A percentile compares a stretch with the other conserved stretches of the same genome.
Evolutionary conservation across 345 rosid genomes (phyloP).

Genomic region (Eucalyptus melliodora): DNA sequence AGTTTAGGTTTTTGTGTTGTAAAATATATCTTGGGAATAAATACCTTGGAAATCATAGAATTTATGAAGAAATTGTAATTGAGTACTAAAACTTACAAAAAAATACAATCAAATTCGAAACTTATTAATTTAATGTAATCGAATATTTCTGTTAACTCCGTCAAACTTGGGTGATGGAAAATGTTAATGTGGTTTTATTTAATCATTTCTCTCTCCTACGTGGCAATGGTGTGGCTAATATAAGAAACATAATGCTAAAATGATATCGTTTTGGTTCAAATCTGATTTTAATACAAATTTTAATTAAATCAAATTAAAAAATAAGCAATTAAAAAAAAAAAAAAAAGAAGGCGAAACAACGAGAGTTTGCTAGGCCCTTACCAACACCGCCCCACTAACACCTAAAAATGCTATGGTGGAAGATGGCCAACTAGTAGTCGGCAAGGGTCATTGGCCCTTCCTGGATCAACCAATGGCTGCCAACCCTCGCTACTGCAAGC

Average conservation of each 20-base stretch:
- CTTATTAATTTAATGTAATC: no score
- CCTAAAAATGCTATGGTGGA: neutral
- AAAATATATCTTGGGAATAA: no score
- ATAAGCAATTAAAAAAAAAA: neutral
- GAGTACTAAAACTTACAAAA: no score
- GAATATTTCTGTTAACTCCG: accelerated
- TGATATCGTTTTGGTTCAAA: neutral
- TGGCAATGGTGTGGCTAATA: neutral
- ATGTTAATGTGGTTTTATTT: no score
- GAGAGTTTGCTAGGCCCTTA: neutral
- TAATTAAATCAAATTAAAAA: neutral
- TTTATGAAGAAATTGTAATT: no score
- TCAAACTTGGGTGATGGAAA: no score
- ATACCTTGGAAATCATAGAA: no score
- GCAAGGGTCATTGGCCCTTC: neutral
- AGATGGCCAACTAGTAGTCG: neutral
- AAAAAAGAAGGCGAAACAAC: no score
- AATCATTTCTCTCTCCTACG: accelerated
- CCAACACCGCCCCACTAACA: neutral
- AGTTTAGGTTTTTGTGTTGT: no score
- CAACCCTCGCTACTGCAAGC: accelerated
- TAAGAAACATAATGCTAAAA: neutral
- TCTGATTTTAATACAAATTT: neutral
- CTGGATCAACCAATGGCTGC: neutral
- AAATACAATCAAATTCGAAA: no score